These are phyloP conservation scores for Backusella tarrabulga DNA, from an alignment of 192 early-diverging fungal species.

Conservation along the genomic window DNA sequence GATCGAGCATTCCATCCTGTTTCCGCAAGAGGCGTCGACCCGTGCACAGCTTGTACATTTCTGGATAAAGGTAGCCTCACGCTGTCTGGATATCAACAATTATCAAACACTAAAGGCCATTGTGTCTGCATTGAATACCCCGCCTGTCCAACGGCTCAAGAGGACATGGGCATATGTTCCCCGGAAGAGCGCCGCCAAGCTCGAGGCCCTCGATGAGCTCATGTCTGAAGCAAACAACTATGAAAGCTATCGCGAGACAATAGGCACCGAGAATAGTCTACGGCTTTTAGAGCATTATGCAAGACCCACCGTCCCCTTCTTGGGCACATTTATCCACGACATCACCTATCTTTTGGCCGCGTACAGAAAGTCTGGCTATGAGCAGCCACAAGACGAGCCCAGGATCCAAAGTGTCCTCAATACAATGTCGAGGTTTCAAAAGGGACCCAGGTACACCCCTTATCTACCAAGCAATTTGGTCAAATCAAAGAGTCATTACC, in stretches of 20 bases:
- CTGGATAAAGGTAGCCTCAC: slow-evolving; percentile 71
- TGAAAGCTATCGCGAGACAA: slow-evolving; percentile 61
- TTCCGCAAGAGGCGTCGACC: slow-evolving; percentile 55
- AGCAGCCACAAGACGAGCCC: slow-evolving; percentile 42
- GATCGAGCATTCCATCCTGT: slow-evolving; percentile 69
- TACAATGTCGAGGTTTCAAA: slow-evolving; percentile 57
- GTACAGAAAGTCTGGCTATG: slow-evolving; percentile 42
- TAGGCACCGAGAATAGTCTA: slow-evolving; percentile 40
- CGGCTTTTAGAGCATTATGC: slow-evolving; percentile 33
- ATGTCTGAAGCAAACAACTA: slow-evolving; percentile 73
- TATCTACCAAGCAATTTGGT: neutral
- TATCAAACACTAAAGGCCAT: slow-evolving; percentile 74
- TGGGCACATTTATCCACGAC: slow-evolving; percentile 81
- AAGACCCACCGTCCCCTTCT: slow-evolving; percentile 68
- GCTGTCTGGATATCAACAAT: slow-evolving; percentile 62
- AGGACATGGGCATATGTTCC: slow-evolving; percentile 73
- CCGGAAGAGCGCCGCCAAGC: slow-evolving; percentile 55
- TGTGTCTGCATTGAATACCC: slow-evolving; percentile 64
- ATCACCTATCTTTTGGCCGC: slow-evolving; percentile 70
- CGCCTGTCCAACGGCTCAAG: slow-evolving; percentile 68
- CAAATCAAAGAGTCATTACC: neutral
- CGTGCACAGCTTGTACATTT: slow-evolving; percentile 62
- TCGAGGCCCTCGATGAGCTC: slow-evolving; percentile 55
- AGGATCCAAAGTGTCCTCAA: slow-evolving; percentile 62
- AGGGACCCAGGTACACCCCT: slow-evolving; percentile 38